Conservation (phyloP, 2,329 filamentous ascomycete genomes). For the Cryphonectria radicalis region DNA sequence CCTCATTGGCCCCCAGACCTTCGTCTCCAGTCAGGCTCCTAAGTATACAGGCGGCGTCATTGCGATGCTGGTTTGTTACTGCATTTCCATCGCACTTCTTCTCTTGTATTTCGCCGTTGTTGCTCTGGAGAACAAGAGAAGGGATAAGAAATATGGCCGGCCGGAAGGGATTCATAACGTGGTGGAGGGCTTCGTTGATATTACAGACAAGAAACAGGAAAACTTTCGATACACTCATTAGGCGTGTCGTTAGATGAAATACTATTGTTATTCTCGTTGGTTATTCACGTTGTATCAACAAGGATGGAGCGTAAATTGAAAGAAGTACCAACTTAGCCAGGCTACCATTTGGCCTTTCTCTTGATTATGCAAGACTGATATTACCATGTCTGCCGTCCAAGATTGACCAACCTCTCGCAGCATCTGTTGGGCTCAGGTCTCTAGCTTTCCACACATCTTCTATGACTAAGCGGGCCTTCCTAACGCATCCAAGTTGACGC, state of each 20-base stretch:
- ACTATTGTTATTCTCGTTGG: neutral
- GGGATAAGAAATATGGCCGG: constrained; percentile 35
- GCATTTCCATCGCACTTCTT: constrained; percentile 39
- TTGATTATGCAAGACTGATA: constrained; percentile 34
- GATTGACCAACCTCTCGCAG: constrained; percentile 24
- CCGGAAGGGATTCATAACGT: constrained; percentile 31
- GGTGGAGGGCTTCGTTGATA: constrained; percentile 33
- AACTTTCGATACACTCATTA: constrained; percentile 37
- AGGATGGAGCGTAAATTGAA: neutral
- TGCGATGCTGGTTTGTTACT: constrained; percentile 43
- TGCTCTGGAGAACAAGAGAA: constrained; percentile 33
- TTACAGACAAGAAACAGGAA: constrained; percentile 34
- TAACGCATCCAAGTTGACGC: constrained; percentile 38
- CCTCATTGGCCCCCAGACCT: constrained; percentile 48
- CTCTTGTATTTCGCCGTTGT: constrained; percentile 39
- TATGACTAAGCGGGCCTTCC: constrained; percentile 38
- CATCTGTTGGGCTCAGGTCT: constrained; percentile 31
- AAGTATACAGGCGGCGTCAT: constrained; percentile 43
- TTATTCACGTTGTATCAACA: neutral
- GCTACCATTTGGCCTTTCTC: neutral
- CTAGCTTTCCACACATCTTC: constrained; percentile 38
- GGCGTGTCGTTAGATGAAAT: neutral
- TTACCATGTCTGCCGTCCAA: constrained; percentile 28
- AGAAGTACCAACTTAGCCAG: neutral
- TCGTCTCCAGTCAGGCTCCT: constrained; percentile 44